Conservation (phyloP, 257 asterid species). For the Scutellaria baicalensis region DNA sequence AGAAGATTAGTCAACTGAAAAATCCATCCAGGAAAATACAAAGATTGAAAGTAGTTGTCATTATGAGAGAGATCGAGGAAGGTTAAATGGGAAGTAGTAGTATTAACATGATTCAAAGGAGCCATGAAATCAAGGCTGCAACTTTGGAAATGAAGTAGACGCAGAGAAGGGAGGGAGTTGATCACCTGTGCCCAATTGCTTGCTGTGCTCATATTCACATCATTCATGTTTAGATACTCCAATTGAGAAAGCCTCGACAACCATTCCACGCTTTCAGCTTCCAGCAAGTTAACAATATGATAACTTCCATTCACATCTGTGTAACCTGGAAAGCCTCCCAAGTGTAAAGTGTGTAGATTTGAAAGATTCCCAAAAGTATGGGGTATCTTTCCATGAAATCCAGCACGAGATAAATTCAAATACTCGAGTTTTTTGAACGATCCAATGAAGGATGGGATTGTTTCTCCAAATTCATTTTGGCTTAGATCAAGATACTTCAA, state of each 20-base stretch:
- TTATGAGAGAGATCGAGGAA: not conserved
- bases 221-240: constrained; percentile 4
- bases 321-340: not conserved
- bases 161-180: constrained; percentile 6
- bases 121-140: not conserved
- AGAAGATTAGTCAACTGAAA: too few relatives aligned
- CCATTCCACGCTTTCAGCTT: constrained; percentile 14
- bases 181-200: not conserved
- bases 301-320: too few relatives aligned
- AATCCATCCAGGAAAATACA: too few relatives aligned
- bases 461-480: not conserved
- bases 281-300: not conserved
- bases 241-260: constrained; percentile 9
- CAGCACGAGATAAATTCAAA: constrained; percentile 4
- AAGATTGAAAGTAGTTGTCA: too few relatives aligned
- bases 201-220: constrained; percentile 7
- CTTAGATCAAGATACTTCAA: constrained; percentile 1
- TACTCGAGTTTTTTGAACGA: not conserved
- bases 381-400: not conserved
- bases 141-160: not conserved
- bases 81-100: constrained; percentile 7
- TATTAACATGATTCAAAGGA: not conserved
- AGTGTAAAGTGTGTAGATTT: not conserved
- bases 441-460: constrained; percentile 11
- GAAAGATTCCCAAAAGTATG: constrained; percentile 11